Conservation (phyloP, 306 rosid species). For the Abrus precatorius region DNA sequence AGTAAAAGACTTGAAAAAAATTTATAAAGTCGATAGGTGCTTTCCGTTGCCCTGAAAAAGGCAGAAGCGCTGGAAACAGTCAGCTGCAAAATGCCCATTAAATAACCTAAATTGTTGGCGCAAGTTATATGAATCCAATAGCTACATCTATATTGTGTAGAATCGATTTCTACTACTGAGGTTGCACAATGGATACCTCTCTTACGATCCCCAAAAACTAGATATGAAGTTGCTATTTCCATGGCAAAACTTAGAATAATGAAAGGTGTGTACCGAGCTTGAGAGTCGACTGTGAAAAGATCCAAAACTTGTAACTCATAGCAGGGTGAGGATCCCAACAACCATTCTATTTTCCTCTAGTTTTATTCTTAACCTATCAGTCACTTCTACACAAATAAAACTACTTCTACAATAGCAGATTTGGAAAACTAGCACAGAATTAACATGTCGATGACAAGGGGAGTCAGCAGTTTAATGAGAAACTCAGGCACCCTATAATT, state of each 20-base stretch:
- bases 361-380: conserved; percentile 27
- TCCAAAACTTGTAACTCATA: conserved; percentile 19
- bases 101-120: background rate
- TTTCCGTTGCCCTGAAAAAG: no score
- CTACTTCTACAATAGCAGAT: conserved; percentile 21
- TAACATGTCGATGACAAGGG: conserved; percentile 1
- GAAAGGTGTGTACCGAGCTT: background rate
- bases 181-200: background rate
- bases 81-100: background rate
- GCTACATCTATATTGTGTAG: background rate
- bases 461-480: conserved; percentile 24
- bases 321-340: conserved; percentile 2
- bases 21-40: background rate
- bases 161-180: background rate
- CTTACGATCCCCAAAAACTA: background rate
- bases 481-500: conserved; percentile 19
- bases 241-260: background rate
- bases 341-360: conserved; percentile 6
- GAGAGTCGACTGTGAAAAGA: conserved; percentile 8
- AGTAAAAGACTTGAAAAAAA: background rate
- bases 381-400: conserved; percentile 37
- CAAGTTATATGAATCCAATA: background rate
- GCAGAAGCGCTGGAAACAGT: background rate
- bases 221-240: background rate
- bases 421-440: conserved; percentile 33